These are phyloP conservation scores for Ganoderma sinense DNA, from an alignment of 1,284 basidiomycete species.

Conservation along the genomic window DNA sequence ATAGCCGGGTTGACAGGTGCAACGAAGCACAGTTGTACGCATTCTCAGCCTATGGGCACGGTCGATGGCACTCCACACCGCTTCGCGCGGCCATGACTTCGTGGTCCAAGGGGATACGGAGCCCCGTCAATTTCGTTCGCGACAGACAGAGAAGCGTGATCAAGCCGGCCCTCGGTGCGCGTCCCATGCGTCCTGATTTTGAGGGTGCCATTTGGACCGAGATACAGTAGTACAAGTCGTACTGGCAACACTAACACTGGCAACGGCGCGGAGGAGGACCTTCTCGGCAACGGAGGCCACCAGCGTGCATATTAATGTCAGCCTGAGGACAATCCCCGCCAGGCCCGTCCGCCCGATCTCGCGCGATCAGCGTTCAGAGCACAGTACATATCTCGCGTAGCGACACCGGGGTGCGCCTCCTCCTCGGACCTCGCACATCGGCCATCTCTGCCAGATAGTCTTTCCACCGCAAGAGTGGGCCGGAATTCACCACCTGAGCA, in stretches of 20 bases:
- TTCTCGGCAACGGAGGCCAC: neutral
- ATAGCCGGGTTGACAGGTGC: constrained; percentile 28
- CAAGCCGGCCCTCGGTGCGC: constrained; percentile 4
- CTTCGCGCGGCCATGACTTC: neutral
- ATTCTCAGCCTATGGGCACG: constrained; percentile 23
- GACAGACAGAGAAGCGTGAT: constrained; percentile 2
- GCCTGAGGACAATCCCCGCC: neutral
- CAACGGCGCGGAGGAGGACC: neutral
- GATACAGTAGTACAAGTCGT: neutral
- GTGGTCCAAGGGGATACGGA: constrained; percentile 3
- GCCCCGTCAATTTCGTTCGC: constrained; percentile 6
- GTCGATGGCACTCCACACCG: neutral
- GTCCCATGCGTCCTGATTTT: neutral
- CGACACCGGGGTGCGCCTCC: constrained; percentile 12
- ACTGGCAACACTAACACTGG: neutral
- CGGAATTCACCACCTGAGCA: constrained; percentile 27
- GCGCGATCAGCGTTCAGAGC: constrained; percentile 20
- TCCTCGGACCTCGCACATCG: constrained; percentile 26
- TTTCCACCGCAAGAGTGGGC: constrained; percentile 26
- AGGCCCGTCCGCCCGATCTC: constrained; percentile 24
- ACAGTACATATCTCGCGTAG: constrained; percentile 13
- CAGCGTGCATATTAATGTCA: neutral
- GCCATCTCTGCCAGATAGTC: constrained; percentile 24
- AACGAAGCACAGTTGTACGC: constrained; percentile 13
- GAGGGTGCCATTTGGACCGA: neutral